Evolutionary conservation across 2,329 filamentous ascomycete species (phyloP).

Genomic region (Apiospora koreana): DNA sequence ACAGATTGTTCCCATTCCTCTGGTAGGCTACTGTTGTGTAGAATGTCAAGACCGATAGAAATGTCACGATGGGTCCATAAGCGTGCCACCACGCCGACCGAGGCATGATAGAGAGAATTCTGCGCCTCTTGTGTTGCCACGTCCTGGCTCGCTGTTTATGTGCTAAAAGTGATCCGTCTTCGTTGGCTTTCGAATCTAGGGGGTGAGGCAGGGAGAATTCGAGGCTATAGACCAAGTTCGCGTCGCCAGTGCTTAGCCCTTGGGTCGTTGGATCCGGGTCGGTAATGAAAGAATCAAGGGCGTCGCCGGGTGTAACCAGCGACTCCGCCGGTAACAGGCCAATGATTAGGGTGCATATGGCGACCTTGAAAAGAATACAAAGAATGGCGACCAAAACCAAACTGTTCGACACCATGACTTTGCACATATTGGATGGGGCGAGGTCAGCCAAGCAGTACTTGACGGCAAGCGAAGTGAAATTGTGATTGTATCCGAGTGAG

Average conservation of each 20-base stretch:
- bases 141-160: not conserved
- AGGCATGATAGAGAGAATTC: not conserved
- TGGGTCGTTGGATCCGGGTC: not conserved
- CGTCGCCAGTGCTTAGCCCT: not conserved
- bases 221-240: not conserved
- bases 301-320: not conserved
- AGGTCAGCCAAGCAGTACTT: not conserved
- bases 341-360: not conserved
- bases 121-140: not conserved
- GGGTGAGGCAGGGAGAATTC: not conserved
- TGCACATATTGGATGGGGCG: not conserved
- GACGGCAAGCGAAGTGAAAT: not conserved
- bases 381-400: accelerated
- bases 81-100: not conserved
- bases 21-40: not conserved
- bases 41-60: not conserved
- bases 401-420: not conserved
- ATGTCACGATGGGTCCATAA: not conserved
- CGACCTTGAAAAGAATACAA: not conserved
- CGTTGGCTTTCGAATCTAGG: accelerated
- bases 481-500: not conserved
- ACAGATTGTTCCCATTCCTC: not conserved
- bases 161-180: not conserved
- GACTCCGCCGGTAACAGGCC: not conserved
- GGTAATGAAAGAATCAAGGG: not conserved